These are phyloP conservation scores for Phytophthora multivora DNA, from an alignment of 352 stramenopile species.

Conservation along the genomic window DNA sequence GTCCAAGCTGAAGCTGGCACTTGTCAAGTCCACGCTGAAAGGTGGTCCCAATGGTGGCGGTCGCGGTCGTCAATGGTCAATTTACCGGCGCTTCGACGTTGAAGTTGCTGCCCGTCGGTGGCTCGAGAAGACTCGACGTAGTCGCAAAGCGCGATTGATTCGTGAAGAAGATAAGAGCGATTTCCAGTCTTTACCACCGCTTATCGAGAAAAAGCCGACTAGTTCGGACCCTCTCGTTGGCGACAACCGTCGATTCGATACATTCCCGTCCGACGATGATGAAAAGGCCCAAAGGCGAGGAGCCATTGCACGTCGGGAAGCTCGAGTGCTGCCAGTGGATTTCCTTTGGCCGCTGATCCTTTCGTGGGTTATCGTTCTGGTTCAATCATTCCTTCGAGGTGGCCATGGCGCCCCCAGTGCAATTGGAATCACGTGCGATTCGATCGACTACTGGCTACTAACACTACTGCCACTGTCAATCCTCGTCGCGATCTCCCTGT, in stretches of 20 bases:
- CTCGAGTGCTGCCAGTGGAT: slow-evolving; percentile 47
- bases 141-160: slow-evolving; percentile 43
- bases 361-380: slow-evolving; percentile 63
- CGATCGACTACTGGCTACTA: slow-evolving; percentile 89
- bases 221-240: slow-evolving; percentile 27
- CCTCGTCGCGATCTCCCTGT: slow-evolving; percentile 53
- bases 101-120: slow-evolving; percentile 61
- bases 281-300: slow-evolving; percentile 26
- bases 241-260: slow-evolving; percentile 37
- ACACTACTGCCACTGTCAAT: slow-evolving; percentile 82
- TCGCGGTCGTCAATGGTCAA: slow-evolving; percentile 57
- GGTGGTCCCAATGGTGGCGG: slow-evolving; percentile 45
- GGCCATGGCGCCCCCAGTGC: slow-evolving; percentile 64
- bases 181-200: slow-evolving; percentile 58
- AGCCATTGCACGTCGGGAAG: slow-evolving; percentile 42
- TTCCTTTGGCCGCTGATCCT: slow-evolving; percentile 52
- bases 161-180: slow-evolving; percentile 59
- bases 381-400: slow-evolving; percentile 65
- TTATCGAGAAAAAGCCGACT: slow-evolving; percentile 24
- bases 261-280: slow-evolving; percentile 47
- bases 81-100: slow-evolving; percentile 68
- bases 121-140: slow-evolving; percentile 58
- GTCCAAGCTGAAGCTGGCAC: slow-evolving; percentile 34
- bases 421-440: slow-evolving; percentile 93
- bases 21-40: slow-evolving; percentile 56